A percentile compares a stretch with the other conserved stretches of the same genome.
Evolutionary conservation across 108 stramenopile species (phyloP).

Genomic region (Thalassiosira profunda): DNA sequence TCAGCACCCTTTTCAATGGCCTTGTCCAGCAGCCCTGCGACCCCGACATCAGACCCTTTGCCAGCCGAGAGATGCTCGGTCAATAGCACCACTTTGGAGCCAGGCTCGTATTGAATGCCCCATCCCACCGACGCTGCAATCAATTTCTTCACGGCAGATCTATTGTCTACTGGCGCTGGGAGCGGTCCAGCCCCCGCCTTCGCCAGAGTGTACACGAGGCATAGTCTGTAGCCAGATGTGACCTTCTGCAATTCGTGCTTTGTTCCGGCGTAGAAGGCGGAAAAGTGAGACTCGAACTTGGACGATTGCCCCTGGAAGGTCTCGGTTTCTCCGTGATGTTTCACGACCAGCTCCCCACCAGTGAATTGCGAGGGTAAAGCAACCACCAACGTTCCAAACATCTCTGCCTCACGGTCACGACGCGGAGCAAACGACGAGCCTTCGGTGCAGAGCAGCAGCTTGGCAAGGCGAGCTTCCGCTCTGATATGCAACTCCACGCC

Average conservation of each 20-base stretch:
- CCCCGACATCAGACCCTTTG: slow-evolving; percentile 19
- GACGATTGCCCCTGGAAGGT: slow-evolving; percentile 1
- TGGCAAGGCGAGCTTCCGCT: slow-evolving; percentile 38
- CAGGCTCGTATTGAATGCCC: slow-evolving; percentile 13
- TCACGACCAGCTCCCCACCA: slow-evolving; percentile 20
- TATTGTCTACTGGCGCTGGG: slow-evolving; percentile 5
- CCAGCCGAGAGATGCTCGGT: slow-evolving; percentile 22
- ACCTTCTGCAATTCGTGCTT: slow-evolving; percentile 25
- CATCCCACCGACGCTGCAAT: slow-evolving; percentile 2
- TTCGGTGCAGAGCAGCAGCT: slow-evolving; percentile 43
- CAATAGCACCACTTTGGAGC: slow-evolving; percentile 24
- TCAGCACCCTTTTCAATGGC: slow-evolving; percentile 20
- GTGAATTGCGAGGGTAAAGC: slow-evolving; percentile 27
- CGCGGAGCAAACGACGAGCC: slow-evolving; percentile 43
- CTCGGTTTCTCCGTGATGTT: slow-evolving; percentile 20
- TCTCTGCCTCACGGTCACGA: slow-evolving; percentile 47
- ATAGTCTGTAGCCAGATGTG: slow-evolving; percentile 14
- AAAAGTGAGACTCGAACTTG: slow-evolving; percentile 19
- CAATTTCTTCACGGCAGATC: slow-evolving; percentile 6
- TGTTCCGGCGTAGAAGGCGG: slow-evolving; percentile 28
- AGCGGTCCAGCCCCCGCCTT: slow-evolving; percentile 11
- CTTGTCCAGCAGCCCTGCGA: slow-evolving; percentile 15
- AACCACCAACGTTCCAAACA: slow-evolving; percentile 56
- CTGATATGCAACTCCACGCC: slow-evolving; percentile 16
- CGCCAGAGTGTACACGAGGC: slow-evolving; percentile 17